Percentiles rank a stretch among this genome's conserved stretches.
phyloP scores from a whole-genome alignment of 176 grass and related monocot genomes.

The Aechmea fasciata region DNA sequence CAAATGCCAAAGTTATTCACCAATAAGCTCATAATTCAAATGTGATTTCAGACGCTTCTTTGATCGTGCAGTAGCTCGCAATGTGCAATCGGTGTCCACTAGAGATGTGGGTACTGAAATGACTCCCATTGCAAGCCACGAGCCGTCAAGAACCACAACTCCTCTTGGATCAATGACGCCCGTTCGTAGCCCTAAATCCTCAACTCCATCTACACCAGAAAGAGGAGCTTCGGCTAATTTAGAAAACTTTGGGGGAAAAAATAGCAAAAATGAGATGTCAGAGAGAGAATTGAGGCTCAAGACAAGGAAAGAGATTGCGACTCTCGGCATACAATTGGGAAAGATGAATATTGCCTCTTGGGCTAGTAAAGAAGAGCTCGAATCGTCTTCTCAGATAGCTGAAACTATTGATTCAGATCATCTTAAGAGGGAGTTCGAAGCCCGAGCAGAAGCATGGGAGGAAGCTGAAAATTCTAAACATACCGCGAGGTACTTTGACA shows the following conservation, averaged over 20 bases:
- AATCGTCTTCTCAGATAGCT: slow-evolving; percentile 37
- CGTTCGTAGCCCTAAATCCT: slow-evolving; percentile 59
- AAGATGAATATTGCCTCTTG: slow-evolving; percentile 96
- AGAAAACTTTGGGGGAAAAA: slow-evolving; percentile 44
- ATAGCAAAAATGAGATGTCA: slow-evolving; percentile 38
- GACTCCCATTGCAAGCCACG: slow-evolving; percentile 85
- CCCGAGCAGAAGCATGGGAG: slow-evolving; percentile 60
- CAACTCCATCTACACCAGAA: slow-evolving; percentile 67
- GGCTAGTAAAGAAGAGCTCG: slow-evolving; percentile 84
- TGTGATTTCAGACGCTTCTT: neutral
- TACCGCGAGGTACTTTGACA: slow-evolving; percentile 55
- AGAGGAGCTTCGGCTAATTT: slow-evolving; percentile 37
- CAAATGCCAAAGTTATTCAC: neutral
- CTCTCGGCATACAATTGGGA: slow-evolving; percentile 75
- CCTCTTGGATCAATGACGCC: slow-evolving; percentile 74
- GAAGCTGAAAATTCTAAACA: slow-evolving; percentile 79
- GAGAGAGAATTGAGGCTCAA: slow-evolving; percentile 64
- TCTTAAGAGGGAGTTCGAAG: slow-evolving; percentile 52
- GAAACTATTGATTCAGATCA: slow-evolving; percentile 43
- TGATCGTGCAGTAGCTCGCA: slow-evolving; percentile 33
- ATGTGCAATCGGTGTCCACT: slow-evolving; percentile 43
- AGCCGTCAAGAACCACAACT: slow-evolving; percentile 60
- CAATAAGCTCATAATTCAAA: too few relatives aligned
- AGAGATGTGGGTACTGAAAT: slow-evolving; percentile 95
- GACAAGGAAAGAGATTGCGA: slow-evolving; percentile 84